phyloP scores from a whole-genome alignment of 192 early-diverging fungal genomes.

The Lunasporangiospora selenospora region DNA sequence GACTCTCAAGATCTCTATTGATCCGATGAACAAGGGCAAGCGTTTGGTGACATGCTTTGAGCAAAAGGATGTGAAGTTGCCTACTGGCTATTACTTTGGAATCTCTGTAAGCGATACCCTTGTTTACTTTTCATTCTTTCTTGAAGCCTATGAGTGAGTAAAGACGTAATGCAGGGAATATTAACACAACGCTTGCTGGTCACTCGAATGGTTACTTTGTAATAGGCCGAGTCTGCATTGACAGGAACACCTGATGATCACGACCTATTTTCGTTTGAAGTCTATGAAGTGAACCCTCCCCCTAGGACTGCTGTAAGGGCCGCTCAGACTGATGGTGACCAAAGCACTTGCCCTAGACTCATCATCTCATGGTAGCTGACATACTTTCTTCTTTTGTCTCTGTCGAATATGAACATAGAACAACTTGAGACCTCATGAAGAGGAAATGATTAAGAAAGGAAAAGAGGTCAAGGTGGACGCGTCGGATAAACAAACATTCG shows the following conservation, averaged over 20 bases:
- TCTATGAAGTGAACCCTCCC: conserved; percentile 72
- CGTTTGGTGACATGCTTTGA: conserved; percentile 65
- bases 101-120: conserved; percentile 52
- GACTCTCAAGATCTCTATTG: conserved; percentile 61
- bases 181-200: neutral
- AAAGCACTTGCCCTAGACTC: too few species aligned
- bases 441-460: conserved; percentile 29
- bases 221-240: conserved; percentile 2
- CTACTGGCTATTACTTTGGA: conserved; percentile 80
- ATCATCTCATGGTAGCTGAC: too few species aligned
- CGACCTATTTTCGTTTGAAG: conserved; percentile 67
- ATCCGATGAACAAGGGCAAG: conserved; percentile 58
- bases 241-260: conserved; percentile 65
- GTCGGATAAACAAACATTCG: conserved; percentile 17
- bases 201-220: conserved; percentile 30
- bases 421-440: conserved; percentile 33
- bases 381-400: too few species aligned
- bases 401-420: conserved; percentile 8
- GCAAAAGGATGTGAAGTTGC: conserved; percentile 58
- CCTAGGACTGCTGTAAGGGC: too few species aligned
- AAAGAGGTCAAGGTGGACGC: conserved; percentile 21
- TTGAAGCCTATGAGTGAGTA: neutral
- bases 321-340: too few species aligned
- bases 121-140: neutral
- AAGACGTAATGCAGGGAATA: neutral